Evolutionary conservation across 352 stramenopile species (phyloP).

Genomic region (Poterioochromonas sp.): DNA sequence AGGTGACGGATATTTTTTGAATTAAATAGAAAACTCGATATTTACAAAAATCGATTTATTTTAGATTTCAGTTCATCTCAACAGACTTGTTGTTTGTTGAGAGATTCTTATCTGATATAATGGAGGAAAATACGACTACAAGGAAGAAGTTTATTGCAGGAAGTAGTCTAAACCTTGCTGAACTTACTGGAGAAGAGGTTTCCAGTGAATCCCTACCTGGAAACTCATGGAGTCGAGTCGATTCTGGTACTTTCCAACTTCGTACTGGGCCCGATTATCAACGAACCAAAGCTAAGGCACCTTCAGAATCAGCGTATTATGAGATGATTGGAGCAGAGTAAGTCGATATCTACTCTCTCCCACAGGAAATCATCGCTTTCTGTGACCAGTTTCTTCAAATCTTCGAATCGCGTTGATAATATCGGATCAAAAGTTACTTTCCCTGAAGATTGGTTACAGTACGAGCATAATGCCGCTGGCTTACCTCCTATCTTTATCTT

Average conservation of each 20-base stretch:
- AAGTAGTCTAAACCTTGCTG: too few species aligned
- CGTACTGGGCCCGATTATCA: not conserved
- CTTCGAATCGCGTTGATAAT: not conserved
- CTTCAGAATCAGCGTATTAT: not conserved
- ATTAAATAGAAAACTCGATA: too few species aligned
- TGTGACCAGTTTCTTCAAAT: constrained; percentile 5
- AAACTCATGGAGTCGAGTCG: not conserved
- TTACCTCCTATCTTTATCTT: not conserved
- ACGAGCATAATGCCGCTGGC: too few species aligned
- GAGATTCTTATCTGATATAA: too few species aligned
- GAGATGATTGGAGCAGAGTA: not conserved
- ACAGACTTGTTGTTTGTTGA: too few species aligned
- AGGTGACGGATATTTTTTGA: too few species aligned
- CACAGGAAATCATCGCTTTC: not conserved
- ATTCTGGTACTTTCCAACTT: not conserved
- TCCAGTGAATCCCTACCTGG: too few species aligned
- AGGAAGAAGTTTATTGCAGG: too few species aligned
- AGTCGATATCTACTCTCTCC: not conserved
- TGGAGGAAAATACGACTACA: too few species aligned
- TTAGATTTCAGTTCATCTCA: too few species aligned
- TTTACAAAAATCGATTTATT: too few species aligned
- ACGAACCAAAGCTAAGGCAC: not conserved
- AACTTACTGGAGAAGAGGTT: too few species aligned
- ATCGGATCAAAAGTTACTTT: constrained; percentile 1
- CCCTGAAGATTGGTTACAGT: not conserved